Percentiles rank a stretch among this genome's conserved stretches.
Conservation (phyloP, 2,329 filamentous ascomycete species). For the Exophiala sideris region DNA sequence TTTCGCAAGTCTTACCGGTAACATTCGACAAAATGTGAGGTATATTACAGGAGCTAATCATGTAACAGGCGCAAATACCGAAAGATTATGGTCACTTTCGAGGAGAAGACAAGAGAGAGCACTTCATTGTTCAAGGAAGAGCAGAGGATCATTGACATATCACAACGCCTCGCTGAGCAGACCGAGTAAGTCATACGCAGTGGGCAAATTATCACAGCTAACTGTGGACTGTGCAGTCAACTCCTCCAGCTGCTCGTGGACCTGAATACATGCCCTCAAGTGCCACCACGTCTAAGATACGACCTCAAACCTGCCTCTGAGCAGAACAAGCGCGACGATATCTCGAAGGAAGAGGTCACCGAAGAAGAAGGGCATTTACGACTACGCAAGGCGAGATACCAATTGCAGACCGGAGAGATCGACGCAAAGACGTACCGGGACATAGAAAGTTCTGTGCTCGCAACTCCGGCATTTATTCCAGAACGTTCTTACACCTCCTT, state of each 20-base stretch:
- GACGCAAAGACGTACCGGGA: conserved; percentile 36
- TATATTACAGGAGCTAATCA: background rate
- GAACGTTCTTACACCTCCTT: conserved; percentile 29
- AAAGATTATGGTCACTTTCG: conserved; percentile 77
- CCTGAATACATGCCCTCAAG: conserved; percentile 78
- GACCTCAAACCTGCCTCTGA: conserved; percentile 56
- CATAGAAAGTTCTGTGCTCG: conserved; percentile 39
- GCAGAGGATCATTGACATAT: conserved; percentile 73
- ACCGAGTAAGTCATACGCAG: conserved; percentile 69
- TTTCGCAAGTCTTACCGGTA: conserved; percentile 26
- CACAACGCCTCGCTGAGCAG: conserved; percentile 80
- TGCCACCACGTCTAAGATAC: conserved; percentile 71
- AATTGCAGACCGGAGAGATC: conserved; percentile 37
- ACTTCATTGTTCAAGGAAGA: conserved; percentile 67
- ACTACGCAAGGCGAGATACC: conserved; percentile 39
- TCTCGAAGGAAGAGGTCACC: conserved; percentile 5
- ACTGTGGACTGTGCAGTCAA: conserved; percentile 56
- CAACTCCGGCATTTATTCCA: conserved; percentile 39
- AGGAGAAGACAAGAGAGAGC: conserved; percentile 72
- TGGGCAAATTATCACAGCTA: conserved; percentile 12
- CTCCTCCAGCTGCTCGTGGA: conserved; percentile 85
- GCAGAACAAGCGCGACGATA: conserved; percentile 47
- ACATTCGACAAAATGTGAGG: background rate
- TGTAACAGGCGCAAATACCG: conserved; percentile 74
- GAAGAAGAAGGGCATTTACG: conserved; percentile 28